phyloP scores from a whole-genome alignment of 345 rosid genomes.

The Melaleuca quinquenervia region DNA sequence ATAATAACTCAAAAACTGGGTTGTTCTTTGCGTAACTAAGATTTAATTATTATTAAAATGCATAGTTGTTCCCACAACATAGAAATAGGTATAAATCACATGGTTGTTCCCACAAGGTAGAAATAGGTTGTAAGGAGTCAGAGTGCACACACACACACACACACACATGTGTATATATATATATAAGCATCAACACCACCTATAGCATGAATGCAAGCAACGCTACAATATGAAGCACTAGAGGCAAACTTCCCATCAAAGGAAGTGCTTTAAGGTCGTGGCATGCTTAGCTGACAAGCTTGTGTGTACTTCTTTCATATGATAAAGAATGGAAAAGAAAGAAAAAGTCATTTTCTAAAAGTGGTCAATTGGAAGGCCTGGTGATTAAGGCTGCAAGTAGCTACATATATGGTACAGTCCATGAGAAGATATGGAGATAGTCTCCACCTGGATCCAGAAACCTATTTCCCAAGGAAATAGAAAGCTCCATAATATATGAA shows the following conservation, averaged over 20 bases:
- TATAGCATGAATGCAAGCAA: not conserved
- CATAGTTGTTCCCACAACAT: not conserved
- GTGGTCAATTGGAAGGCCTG: not conserved
- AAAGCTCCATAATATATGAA: not conserved
- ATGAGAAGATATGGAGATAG: not conserved
- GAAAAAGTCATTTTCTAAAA: not conserved
- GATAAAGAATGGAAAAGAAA: not conserved
- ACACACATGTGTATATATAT: too few relatives aligned
- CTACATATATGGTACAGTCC: not conserved
- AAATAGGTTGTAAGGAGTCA: not conserved
- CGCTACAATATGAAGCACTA: not conserved
- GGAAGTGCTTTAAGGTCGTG: not conserved
- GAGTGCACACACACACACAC: too few relatives aligned
- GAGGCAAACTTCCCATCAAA: not conserved
- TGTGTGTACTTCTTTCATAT: not conserved
- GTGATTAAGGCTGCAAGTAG: not conserved
- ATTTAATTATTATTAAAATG: not conserved
- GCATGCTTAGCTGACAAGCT: not conserved
- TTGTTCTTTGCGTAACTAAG: not conserved
- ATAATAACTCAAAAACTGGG: not conserved
- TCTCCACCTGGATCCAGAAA: not conserved
- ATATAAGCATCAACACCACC: not conserved
- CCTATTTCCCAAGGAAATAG: not conserved
- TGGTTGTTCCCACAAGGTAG: not conserved
- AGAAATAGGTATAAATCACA: not conserved